A percentile compares a stretch with the other conserved stretches of the same genome.
Evolutionary conservation across 805 yeast species (phyloP).

Genomic region (Wickerhamomyces ciferrii): DNA sequence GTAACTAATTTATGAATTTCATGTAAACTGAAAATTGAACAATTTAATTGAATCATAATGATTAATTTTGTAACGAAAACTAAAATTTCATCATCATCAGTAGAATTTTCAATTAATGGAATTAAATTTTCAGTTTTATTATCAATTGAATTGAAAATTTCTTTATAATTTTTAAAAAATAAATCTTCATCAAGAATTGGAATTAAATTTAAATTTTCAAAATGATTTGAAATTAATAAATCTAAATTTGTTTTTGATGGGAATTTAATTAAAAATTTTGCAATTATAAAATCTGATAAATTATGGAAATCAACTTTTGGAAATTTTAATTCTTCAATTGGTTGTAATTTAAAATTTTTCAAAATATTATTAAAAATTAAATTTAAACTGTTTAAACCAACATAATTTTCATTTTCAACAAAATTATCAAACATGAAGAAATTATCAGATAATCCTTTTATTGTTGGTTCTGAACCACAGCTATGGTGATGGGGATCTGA

Average conservation of each 20-base stretch:
- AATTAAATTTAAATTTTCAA: constrained; percentile 17
- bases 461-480: neutral
- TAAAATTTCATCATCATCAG: neutral
- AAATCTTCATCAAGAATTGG: constrained; percentile 21
- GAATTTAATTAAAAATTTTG: constrained; percentile 18
- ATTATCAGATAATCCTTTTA: constrained; percentile 1
- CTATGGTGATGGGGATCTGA: neutral
- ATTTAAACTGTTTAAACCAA: constrained; percentile 21
- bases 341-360: constrained; percentile 8
- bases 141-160: constrained; percentile 10
- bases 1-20: constrained; percentile 20
- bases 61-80: constrained; percentile 37
- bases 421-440: constrained; percentile 21
- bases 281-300: constrained; percentile 3
- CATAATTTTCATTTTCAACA: constrained; percentile 15
- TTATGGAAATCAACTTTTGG: constrained; percentile 20
- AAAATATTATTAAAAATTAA: constrained; percentile 13
- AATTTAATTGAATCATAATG: constrained; percentile 27
- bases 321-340: constrained; percentile 25
- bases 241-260: constrained; percentile 23
- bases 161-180: constrained; percentile 18
- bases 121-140: constrained; percentile 14
- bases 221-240: constrained; percentile 19
- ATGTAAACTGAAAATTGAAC: constrained; percentile 22
- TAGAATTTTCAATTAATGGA: neutral